Evolutionary conservation across 257 asterid species (phyloP), one percentile per base, ranked within the genome.

Genomic region (Ilex aquifolium): DNA sequence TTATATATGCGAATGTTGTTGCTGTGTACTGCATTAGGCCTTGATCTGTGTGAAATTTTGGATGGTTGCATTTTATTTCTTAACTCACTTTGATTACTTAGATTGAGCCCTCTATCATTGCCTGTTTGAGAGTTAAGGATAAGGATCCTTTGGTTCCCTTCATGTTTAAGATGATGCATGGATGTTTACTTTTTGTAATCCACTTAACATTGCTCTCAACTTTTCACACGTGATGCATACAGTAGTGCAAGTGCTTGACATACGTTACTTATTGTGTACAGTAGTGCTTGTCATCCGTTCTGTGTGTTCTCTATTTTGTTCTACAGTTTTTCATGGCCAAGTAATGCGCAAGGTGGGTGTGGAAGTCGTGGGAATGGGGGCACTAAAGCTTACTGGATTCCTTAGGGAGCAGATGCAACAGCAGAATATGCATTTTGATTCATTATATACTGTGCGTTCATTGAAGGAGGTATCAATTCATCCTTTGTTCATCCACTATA

Each of bases 381-480:
- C 97, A 21, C 60, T 89, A 82, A 89, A 92, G 76, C 94, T 92
- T 63, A 89, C 99, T 36, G 91, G 94, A 69, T 89, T 76, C 65
- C 97, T 92, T 61, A 84, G 89, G 69, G 99, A 92, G 53, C 80
- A 69, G 82, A 81, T 92, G 97, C 94, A 79, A 69, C 91, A 83
- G 72, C 80, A 80, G 72, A 89, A 90, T 72, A 75, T 87, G 64
- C 72, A 72, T 65, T 81, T 85, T 68, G 85, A 85, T 57, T 89
- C 99, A 46, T 84, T 87, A 68, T 92, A 92, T 78, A 92, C 99
- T 15, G 97, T 92, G 68, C 95, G 97, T 62, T 61, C 96, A 42
- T 65, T 92, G 78, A 92, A 92, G 81, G 97, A 92, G 94, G 97
- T 92, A 75, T 31, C 32, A 9, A 13, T 42, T 53, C 39, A 12